Base-by-base conservation (phyloP, 1,284 basidiomycete species). In the Malassezia nana region DNA sequence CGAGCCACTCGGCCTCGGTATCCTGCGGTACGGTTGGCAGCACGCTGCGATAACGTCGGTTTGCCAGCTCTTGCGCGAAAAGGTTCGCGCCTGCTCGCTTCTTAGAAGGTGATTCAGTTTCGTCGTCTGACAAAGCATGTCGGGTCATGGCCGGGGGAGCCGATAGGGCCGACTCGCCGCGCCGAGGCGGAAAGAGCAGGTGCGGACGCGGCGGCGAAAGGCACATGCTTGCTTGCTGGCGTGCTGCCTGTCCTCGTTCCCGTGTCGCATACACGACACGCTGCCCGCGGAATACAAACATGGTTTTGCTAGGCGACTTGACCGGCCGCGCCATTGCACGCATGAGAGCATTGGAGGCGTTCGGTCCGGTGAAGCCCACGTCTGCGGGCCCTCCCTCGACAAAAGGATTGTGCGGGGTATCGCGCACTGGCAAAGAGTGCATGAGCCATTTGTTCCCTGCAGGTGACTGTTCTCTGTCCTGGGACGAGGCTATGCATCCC, bases 361-460 rank as follows among this genome's bases (percentile, higher is more conserved):
- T 49, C 20, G 62, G 64, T 2, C 67, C 67, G 4, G 62, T 48
- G 44, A 64, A 62, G 18, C 67, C 67, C 7, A 60, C 49, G 41
- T 70, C 67, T 4, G 67, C 67, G 0, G 67, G 67, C 9, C 67
- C 67, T n/a, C 67, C 67, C 25, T 64, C 64, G n/a, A 70, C 50
- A 49, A 70, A 70, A 1, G 67, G 67, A 31, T 70, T 70, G 59
- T 61, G 60, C 22, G 63, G 63, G 12, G 67, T 61, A 43, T 70
- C 67, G 16, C 65, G 60, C 40, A 70, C 32, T n/a, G 54, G 45
- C 32, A 30, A 16, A 4, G 45, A 33, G n/a, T 15, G 13, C 22
- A 18, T 25, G 13, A 32, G 31, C 30, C 20, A 32, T 13, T 9
- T 5, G 15, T 22, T 12, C 20, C 10, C 20, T 1, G 45, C 1